phyloP scores from a whole-genome alignment of 768 basidiomycete species.

The Infundibulicybe gibba region DNA sequence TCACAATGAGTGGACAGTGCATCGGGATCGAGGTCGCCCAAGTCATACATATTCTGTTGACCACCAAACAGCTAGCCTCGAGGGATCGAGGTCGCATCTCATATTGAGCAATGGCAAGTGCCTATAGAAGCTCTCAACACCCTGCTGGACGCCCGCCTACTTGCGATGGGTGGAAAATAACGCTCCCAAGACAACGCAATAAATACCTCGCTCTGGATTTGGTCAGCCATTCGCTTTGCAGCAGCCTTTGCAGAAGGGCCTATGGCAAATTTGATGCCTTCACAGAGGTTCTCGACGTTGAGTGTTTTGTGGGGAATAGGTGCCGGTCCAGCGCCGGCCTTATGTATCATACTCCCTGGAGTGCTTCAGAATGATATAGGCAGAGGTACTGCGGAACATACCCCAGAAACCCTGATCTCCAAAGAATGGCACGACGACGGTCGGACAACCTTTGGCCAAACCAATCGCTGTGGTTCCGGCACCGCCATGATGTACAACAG shows the following conservation, averaged over 20 bases:
- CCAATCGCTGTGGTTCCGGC: slow-evolving; percentile 68
- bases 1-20: neutral
- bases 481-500: slow-evolving; percentile 63
- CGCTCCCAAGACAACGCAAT: neutral
- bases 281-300: slow-evolving; percentile 40
- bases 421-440: slow-evolving; percentile 63
- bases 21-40: no score
- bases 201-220: slow-evolving; percentile 45
- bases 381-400: slow-evolving; percentile 20
- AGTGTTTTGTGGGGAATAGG: slow-evolving; percentile 55
- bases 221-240: slow-evolving; percentile 43
- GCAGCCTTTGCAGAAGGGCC: slow-evolving; percentile 44
- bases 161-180: neutral
- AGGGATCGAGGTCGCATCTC: slow-evolving; percentile 57
- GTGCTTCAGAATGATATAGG: slow-evolving; percentile 13
- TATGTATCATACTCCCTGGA: slow-evolving; percentile 56
- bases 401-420: slow-evolving; percentile 63
- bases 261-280: slow-evolving; percentile 48
- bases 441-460: slow-evolving; percentile 54
- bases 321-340: slow-evolving; percentile 57
- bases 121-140: slow-evolving; percentile 53
- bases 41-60: slow-evolving; percentile 38
- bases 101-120: slow-evolving; percentile 61
- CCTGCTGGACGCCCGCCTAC: slow-evolving; percentile 43
- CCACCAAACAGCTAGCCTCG: slow-evolving; percentile 56